Conservation (phyloP, 1,284 basidiomycete genomes). For the Porogramme epimiltina region DNA sequence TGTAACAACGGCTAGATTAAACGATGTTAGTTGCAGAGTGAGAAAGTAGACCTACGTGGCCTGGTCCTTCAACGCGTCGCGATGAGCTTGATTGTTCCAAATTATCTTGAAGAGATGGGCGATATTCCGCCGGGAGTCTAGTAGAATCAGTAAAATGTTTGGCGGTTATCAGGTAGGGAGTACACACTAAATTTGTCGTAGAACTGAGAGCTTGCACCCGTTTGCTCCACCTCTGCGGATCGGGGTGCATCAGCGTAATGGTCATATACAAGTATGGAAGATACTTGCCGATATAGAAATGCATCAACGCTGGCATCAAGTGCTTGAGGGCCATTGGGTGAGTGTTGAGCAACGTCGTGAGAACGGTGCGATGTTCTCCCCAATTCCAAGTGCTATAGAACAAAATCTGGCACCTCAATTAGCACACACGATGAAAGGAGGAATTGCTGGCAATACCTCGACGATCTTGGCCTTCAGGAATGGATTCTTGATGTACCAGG, state of each 20-base stretch:
- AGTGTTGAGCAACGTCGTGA: slow-evolving; percentile 83
- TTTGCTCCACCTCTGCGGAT: slow-evolving; percentile 90
- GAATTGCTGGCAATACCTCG: slow-evolving; percentile 56
- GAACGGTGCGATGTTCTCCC: slow-evolving; percentile 74
- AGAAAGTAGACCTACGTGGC: slow-evolving; percentile 57
- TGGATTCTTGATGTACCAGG: slow-evolving; percentile 98
- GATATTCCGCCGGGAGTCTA: slow-evolving; percentile 81
- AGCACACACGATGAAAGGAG: neutral
- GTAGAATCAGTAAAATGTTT: slow-evolving; percentile 4
- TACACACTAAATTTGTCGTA: slow-evolving; percentile 95
- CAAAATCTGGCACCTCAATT: slow-evolving; percentile 60
- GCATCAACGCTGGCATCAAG: slow-evolving; percentile 90
- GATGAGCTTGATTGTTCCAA: slow-evolving; percentile 88
- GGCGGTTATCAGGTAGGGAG: neutral
- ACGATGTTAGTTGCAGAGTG: neutral
- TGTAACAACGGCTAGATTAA: slow-evolving; percentile 32
- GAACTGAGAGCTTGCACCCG: slow-evolving; percentile 97
- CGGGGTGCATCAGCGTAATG: neutral
- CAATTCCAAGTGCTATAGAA: slow-evolving; percentile 83
- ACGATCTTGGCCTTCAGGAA: slow-evolving; percentile 98
- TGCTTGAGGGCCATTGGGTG: slow-evolving; percentile 86
- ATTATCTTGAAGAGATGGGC: slow-evolving; percentile 84
- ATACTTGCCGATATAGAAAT: slow-evolving; percentile 89
- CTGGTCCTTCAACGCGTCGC: slow-evolving; percentile 80
- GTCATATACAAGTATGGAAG: neutral